These are phyloP conservation scores for Phlebopus sp. DNA, from an alignment of 1,284 basidiomycete genomes.

Conservation along the genomic window DNA sequence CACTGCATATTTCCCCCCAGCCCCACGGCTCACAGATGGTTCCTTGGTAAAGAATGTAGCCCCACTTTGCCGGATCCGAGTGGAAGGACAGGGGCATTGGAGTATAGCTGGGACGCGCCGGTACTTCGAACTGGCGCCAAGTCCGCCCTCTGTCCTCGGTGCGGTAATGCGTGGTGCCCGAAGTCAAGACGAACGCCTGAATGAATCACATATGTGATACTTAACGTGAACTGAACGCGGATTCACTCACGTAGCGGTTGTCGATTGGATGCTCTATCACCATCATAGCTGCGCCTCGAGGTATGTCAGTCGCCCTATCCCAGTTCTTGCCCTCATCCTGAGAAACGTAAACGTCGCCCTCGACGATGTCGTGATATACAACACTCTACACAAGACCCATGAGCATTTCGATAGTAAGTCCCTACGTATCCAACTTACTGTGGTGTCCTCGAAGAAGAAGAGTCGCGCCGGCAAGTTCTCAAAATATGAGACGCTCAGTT, in stretches of 20 bases:
- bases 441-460: slow-evolving; percentile 92
- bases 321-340: slow-evolving; percentile 90
- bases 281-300: slow-evolving; percentile 60
- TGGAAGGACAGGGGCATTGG: slow-evolving; percentile 80
- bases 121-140: slow-evolving; percentile 80
- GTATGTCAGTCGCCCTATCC: slow-evolving; percentile 62
- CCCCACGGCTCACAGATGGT: slow-evolving; percentile 60
- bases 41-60: slow-evolving; percentile 84
- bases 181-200: slow-evolving; percentile 83
- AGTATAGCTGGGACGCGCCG: slow-evolving; percentile 57
- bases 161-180: slow-evolving; percentile 72
- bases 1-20: slow-evolving; percentile 68
- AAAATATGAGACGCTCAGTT: slow-evolving; percentile 49
- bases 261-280: slow-evolving; percentile 89
- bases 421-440: slow-evolving; percentile 47
- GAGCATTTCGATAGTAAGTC: background rate
- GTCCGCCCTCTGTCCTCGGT: slow-evolving; percentile 82
- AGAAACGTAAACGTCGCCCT: slow-evolving; percentile 75
- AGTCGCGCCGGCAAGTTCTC: slow-evolving; percentile 77
- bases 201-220: background rate
- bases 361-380: slow-evolving; percentile 77
- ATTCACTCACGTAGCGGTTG: slow-evolving; percentile 60
- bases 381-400: slow-evolving; percentile 51
- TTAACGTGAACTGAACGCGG: background rate
- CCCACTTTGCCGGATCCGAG: slow-evolving; percentile 63